Evolutionary conservation across 306 rosid species (phyloP), one percentile per base, ranked within the genome.

Genomic region (Quercus cerris): DNA sequence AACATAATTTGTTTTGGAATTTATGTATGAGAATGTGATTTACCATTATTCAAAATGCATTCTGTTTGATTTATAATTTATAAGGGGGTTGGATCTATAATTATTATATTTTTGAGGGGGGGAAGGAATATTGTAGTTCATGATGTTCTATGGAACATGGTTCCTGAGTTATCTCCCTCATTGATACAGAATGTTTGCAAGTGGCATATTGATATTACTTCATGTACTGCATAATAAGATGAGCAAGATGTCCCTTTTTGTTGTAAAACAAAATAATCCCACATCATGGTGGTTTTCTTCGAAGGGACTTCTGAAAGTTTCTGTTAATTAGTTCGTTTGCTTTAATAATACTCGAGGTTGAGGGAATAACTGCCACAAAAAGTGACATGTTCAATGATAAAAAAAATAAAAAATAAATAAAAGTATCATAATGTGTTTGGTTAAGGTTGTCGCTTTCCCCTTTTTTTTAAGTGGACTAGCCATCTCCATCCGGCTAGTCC

Each of bases 1-100:
- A 84, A 91, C 94, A 92, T 87, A 91, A 91, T 79, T 80, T 79
- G 83, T 76, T 82, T 81, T 78, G 85, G 86, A 88, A 76, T 84
- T 81, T 78, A 38, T 88, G 90, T 81, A 88, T 78, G 88, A 83
- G 87, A 72, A 82, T 71, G 78, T 75, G 86, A 66, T 75, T 80
- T 84, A 12, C 86, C 69, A 11, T 23, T 59, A 15, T 80, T 76
- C 44, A 59, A 67, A 38, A 18, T 67, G 51, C 52, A 5, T n/a
- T 67, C 20, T 4, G 15, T 67, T 67, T 19, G 22, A 33, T 67
- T 38, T 19, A 27, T 5, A 10, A 49, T 49, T 49, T 49, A 49
- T 49, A 49, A 49, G 54, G 5, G 17, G 46, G 46, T 41, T 49
- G 17, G 54, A 49, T 49, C 54, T 12, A 49, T 49, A 49, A 49